A percentile compares a stretch with the other conserved stretches of the same genome.
These are phyloP conservation scores for Vigna mungo DNA, from an alignment of 306 rosid genomes.

Conservation along the genomic window DNA sequence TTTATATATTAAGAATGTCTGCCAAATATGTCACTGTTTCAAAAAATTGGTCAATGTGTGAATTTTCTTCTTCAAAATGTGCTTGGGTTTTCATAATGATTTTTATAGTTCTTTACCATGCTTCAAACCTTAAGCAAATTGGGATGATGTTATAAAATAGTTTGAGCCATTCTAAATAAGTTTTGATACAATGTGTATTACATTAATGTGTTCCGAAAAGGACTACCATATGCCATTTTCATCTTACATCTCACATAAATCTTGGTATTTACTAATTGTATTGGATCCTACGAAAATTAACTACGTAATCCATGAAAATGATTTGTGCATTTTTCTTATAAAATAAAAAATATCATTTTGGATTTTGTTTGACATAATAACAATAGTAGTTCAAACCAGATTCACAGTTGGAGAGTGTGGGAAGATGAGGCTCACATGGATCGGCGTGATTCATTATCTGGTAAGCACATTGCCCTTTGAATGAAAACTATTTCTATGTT, in stretches of 20 bases:
- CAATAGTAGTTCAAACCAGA: slow-evolving; percentile 61
- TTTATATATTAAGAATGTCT: background rate
- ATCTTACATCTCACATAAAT: too few relatives aligned
- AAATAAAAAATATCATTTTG: slow-evolving; percentile 8
- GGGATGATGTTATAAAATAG: background rate
- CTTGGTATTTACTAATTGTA: too few relatives aligned
- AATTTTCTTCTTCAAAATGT: too few relatives aligned
- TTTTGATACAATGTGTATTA: background rate
- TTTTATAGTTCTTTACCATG: too few relatives aligned
- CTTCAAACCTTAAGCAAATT: too few relatives aligned
- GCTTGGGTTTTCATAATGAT: too few relatives aligned
- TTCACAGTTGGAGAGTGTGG: slow-evolving; percentile 97
- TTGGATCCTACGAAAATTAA: background rate
- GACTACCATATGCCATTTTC: background rate
- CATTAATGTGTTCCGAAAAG: background rate
- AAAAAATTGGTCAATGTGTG: too few relatives aligned
- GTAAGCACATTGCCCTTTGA: slow-evolving; percentile 54
- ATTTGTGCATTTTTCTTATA: background rate
- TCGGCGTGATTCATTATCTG: slow-evolving; percentile 58
- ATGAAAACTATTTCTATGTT: slow-evolving; percentile 16
- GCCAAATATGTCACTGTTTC: background rate
- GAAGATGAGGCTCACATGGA: slow-evolving; percentile 92
- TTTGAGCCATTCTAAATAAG: background rate
- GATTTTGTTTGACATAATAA: slow-evolving; percentile 45
- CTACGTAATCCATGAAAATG: background rate